Evolutionary conservation across 805 yeast genomes (phyloP).

Genomic region (Lachancea quebecensis): DNA sequence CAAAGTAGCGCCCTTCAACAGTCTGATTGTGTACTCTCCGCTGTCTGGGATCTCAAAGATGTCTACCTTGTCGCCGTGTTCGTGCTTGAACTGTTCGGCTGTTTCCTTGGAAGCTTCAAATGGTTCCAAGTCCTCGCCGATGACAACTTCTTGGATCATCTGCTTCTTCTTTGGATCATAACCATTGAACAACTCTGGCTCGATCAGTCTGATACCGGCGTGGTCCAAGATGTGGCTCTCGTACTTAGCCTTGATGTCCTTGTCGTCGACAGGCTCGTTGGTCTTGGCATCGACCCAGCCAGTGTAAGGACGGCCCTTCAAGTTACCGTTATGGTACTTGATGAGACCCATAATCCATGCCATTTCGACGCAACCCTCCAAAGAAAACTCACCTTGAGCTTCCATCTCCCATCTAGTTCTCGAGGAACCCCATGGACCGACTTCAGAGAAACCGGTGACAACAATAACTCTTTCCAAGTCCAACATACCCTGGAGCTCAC

Average conservation of each 20-base stretch:
- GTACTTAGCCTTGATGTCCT: slow-evolving; percentile 85
- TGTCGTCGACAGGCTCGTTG: slow-evolving; percentile 87
- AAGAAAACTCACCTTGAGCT: slow-evolving; percentile 85
- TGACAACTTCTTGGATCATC: slow-evolving; percentile 89
- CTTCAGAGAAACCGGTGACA: slow-evolving; percentile 97
- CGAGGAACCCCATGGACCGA: slow-evolving; percentile 99
- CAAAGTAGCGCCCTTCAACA: slow-evolving; percentile 89
- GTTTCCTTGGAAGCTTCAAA: slow-evolving; percentile 93
- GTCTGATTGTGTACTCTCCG: slow-evolving; percentile 86
- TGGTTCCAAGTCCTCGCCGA: slow-evolving; percentile 94
- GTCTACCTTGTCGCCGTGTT: slow-evolving; percentile 92
- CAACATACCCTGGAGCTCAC: slow-evolving; percentile 80
- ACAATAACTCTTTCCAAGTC: slow-evolving; percentile 90
- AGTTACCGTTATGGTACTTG: slow-evolving; percentile 82
- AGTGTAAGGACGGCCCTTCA: slow-evolving; percentile 63
- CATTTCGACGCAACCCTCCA: slow-evolving; percentile 98
- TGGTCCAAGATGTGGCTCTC: slow-evolving; percentile 85
- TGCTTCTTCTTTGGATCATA: slow-evolving; percentile 93
- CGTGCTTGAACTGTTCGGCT: slow-evolving; percentile 87
- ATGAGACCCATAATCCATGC: slow-evolving; percentile 99
- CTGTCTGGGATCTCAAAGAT: slow-evolving; percentile 79
- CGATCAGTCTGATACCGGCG: slow-evolving; percentile 93
- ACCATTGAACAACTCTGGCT: slow-evolving; percentile 90
- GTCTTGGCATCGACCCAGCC: slow-evolving; percentile 98
- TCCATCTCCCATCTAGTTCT: slow-evolving; percentile 99